phyloP scores from a whole-genome alignment of 345 rosid genomes.

The Murraya koenigii region DNA sequence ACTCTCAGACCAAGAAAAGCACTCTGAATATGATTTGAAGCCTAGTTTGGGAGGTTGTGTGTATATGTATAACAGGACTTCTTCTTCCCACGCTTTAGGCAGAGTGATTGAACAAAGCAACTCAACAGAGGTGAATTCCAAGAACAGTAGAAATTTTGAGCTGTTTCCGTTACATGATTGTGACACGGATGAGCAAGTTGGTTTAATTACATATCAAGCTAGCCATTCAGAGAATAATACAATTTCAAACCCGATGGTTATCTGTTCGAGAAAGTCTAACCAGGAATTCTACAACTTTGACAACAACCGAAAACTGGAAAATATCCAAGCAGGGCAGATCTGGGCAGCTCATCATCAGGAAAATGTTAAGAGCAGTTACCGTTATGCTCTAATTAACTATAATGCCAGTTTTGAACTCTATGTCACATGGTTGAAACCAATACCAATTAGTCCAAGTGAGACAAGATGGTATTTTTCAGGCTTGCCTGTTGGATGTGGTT shows the following conservation, averaged over 20 bases:
- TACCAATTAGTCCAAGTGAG: not conserved
- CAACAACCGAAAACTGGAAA: not conserved
- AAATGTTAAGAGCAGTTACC: not conserved
- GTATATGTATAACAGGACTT: not conserved
- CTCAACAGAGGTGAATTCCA: not conserved
- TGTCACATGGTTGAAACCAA: slow-evolving; percentile 12
- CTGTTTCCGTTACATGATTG: not conserved
- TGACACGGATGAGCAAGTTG: not conserved
- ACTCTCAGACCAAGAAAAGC: slow-evolving; percentile 14
- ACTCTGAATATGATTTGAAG: not conserved
- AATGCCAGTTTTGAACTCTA: not conserved
- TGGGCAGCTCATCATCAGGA: slow-evolving; percentile 2
- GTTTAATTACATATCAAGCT: not conserved
- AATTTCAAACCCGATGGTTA: not conserved
- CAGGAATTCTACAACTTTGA: slow-evolving; percentile 15
- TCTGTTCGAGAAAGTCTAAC: not conserved
- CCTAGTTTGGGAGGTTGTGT: not conserved
- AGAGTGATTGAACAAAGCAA: no score
- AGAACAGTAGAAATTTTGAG: not conserved
- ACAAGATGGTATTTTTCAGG: not conserved
- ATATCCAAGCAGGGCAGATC: not conserved
- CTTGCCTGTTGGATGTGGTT: slow-evolving; percentile 11
- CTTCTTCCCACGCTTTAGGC: not conserved
- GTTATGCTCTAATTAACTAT: not conserved
- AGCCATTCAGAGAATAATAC: not conserved